Base-by-base conservation (phyloP, 176 grass and related monocot species). In the Triticum monococcum region DNA sequence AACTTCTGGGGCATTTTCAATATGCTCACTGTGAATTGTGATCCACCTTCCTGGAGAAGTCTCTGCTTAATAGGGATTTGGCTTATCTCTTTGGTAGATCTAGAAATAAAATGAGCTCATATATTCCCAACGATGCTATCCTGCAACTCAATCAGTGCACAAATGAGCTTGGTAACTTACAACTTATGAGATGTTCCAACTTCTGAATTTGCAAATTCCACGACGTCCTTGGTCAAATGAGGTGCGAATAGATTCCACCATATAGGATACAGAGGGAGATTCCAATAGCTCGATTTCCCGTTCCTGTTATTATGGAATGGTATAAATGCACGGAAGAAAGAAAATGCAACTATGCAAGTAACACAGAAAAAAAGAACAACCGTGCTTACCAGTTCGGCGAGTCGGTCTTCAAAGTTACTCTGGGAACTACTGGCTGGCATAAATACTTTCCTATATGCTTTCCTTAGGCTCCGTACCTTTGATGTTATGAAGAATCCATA, bases 151-250 rank as follows among this genome's bases (percentile, higher is more conserved):
- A 8, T 3, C 26, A 18, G 66, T 52, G n/a, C 12, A 54, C 61
- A 87, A 9, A 6, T 20, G n/a, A 87, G 62, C 63, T 45, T 46
- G 35, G 67, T n/a, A 76, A 41, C 62, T 80, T 70, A 31, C 12
- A 8, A 73, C 17, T 71, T 87, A 87, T 64, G 81, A 89, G 48
- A 81, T 30, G 67, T 68, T 86, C 90, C 91, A 91, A 83, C 79
- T 98, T 88, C 92, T 89, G 82, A 92, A 94, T 82, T 92, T 96
- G 89, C 93, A 98, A 84, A 98, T 94, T 81, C 97, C 94, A 56
- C 93, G 90, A 60, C 89, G 92, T 18, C 90, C 94, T 85, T 89
- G 37, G 6, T 79, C 82, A 91, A 96, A 94, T 2, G 97, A 98
- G 50, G 87, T 88, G n/a, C 88, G 88, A 43, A 96, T 96, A 61